A percentile compares a stretch with the other conserved stretches of the same genome.
phyloP scores from a whole-genome alignment of 2,329 filamentous ascomycete species.

The Verruconis gallopava region DNA sequence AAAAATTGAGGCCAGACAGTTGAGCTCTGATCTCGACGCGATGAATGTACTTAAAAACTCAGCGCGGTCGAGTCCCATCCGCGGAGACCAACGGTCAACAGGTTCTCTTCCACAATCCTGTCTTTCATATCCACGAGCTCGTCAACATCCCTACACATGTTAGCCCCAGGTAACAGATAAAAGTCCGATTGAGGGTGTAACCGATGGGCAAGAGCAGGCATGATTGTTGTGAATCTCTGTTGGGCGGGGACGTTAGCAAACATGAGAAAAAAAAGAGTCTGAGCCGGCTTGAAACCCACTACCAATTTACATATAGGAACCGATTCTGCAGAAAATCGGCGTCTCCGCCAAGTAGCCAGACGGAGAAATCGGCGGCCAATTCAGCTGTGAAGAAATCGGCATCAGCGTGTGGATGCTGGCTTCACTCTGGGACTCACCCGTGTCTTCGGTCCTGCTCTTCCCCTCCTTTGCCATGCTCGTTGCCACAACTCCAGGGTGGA shows the following conservation, averaged over 20 bases:
- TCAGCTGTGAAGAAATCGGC: background rate
- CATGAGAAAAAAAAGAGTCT: no score
- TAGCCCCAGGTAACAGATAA: no score
- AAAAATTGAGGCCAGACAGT: no score
- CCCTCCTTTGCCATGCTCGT: background rate
- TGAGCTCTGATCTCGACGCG: no score
- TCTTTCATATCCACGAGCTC: background rate
- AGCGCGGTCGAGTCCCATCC: background rate
- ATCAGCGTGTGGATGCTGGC: no score
- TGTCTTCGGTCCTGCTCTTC: background rate
- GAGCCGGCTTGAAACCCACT: no score
- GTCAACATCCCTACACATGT: no score
- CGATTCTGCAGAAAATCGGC: background rate
- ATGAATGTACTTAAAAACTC: no score
- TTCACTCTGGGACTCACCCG: background rate
- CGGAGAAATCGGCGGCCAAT: background rate
- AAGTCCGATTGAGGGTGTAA: no score
- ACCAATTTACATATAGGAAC: slow-evolving; percentile 1
- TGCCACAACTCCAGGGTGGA: background rate
- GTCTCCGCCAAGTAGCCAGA: background rate
- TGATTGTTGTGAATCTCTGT: no score
- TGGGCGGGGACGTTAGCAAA: no score
- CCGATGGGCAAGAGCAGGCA: no score
- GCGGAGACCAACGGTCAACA: background rate
- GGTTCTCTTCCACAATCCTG: background rate